Percentiles rank a stretch among this genome's conserved stretches.
phyloP scores from a whole-genome alignment of 768 basidiomycete genomes.

The Tylopilus intermedius region DNA sequence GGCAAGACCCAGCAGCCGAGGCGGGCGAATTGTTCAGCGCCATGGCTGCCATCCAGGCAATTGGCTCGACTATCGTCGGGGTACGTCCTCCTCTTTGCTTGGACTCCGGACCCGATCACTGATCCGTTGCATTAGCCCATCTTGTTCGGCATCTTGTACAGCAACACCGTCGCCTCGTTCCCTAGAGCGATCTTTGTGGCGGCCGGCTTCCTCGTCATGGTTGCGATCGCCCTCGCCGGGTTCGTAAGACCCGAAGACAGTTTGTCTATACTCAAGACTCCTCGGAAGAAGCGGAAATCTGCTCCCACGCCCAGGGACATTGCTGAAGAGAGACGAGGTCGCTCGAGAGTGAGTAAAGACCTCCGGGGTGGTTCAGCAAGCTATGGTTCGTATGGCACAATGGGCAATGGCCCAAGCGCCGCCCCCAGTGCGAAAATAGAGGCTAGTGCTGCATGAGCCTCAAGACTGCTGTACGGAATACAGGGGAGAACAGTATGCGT shows the following conservation, averaged over 20 bases:
- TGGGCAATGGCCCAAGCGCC: slow-evolving; percentile 5
- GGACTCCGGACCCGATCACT: slow-evolving; percentile 6
- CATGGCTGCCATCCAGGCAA: slow-evolving; percentile 60
- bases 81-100: slow-evolving; percentile 23
- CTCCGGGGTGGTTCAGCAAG: slow-evolving; percentile 31
- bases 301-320: slow-evolving; percentile 3
- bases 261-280: slow-evolving; percentile 16
- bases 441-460: slow-evolving; percentile 3
- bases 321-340: slow-evolving; percentile 20
- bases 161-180: slow-evolving; percentile 54
- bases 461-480: neutral
- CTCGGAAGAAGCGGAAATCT: slow-evolving; percentile 5
- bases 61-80: slow-evolving; percentile 57
- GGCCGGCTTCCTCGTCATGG: slow-evolving; percentile 50
- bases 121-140: slow-evolving; percentile 46
- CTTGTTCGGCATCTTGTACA: slow-evolving; percentile 64
- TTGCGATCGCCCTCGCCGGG: slow-evolving; percentile 44
- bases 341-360: slow-evolving; percentile 38
- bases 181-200: slow-evolving; percentile 66
- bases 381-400: slow-evolving; percentile 14
- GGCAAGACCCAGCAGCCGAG: slow-evolving; percentile 32
- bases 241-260: slow-evolving; percentile 35
- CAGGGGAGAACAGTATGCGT: neutral
- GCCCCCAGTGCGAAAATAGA: slow-evolving; percentile 5
- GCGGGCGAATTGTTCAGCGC: slow-evolving; percentile 66